Base-by-base conservation (phyloP, 2,329 filamentous ascomycete genomes). In the Penicillium occitanis region DNA sequence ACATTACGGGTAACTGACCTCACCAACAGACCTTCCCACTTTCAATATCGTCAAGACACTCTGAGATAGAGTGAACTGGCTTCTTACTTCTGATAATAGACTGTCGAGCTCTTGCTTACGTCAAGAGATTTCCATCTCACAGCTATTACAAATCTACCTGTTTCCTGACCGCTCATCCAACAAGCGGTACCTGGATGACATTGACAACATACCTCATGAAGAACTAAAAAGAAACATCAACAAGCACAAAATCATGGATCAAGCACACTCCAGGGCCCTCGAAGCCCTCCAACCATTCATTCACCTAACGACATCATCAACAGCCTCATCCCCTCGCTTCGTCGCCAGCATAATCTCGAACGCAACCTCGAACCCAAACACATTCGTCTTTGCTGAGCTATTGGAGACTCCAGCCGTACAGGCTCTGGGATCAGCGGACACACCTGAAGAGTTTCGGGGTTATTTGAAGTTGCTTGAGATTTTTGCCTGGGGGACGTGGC, bases 351-450 rank as follows among this genome's bases (percentile, higher is more conserved):
- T 98, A 63, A 87, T 98, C 76, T 88, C 85, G 53, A 91, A 93
- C 79, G 95, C 93, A 68, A 98, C 93, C 61, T 93, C 92, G n/a
- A 89, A 89, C 65, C 88, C 91, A 33, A 91, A 93, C 78, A 96
- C 93, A 70, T 99, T 90, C 78, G 86, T 98, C 80, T 99, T 99
- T 82, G 88, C 91, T 71, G 94, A 98, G 81, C 89, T 99, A n/a
- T 88, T 99, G 44, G 86, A 91, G 72, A 88, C 89, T 0, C 88
- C 91, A 0, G 88, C 92, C 72, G 88, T 98, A 70, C 91, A 95
- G 78, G 85, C 87, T 13, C 88, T 98, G 53, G 78, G 83, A 30
- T 80, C 79, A 46, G 83, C 75, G 46, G 76, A 81, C 11, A 77
- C 83, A 46, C 76, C 87, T n/a, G 75, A 84, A 42, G 90, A 96